These are phyloP conservation scores for Homolaphlyctis polyrhiza DNA, from an alignment of 371 early-diverging fungal species.

Conservation along the genomic window DNA sequence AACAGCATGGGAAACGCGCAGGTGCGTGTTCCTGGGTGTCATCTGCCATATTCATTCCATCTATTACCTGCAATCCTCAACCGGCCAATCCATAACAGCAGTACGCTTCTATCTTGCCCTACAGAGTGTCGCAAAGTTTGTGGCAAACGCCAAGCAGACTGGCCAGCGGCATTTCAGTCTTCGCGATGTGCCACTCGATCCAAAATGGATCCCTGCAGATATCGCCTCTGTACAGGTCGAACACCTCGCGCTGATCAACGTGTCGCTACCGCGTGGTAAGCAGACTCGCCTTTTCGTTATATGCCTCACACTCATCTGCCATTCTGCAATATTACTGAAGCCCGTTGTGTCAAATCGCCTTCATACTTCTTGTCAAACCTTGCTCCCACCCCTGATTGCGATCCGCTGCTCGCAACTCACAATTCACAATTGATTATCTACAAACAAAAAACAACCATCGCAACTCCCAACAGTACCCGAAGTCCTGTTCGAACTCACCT, in stretches of 20 bases:
- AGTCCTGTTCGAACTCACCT: not conserved
- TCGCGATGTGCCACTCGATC: constrained; percentile 8
- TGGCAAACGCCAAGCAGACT: constrained; percentile 6
- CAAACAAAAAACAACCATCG: not conserved
- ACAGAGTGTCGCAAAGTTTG: constrained; percentile 9
- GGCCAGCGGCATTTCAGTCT: not conserved
- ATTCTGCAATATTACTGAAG: too few species aligned
- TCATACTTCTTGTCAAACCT: too few species aligned
- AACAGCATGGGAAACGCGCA: constrained; percentile 11
- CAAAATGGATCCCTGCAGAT: constrained; percentile 16
- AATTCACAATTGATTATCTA: not conserved
- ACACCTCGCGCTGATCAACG: constrained; percentile 1
- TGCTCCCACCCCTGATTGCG: too few species aligned
- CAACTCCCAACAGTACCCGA: constrained; percentile 13
- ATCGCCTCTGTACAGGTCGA: constrained; percentile 4
- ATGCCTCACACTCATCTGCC: too few species aligned
- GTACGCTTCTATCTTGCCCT: not conserved
- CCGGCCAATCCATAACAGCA: not conserved
- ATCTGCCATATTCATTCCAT: too few species aligned
- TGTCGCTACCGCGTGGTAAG: constrained; percentile 3
- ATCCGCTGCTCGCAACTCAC: too few species aligned
- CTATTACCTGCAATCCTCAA: too few species aligned
- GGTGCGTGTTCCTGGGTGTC: too few species aligned
- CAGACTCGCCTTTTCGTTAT: not conserved
- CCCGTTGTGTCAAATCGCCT: too few species aligned